phyloP scores from a whole-genome alignment of 192 early-diverging fungal species.

The Coemansia sp. region DNA sequence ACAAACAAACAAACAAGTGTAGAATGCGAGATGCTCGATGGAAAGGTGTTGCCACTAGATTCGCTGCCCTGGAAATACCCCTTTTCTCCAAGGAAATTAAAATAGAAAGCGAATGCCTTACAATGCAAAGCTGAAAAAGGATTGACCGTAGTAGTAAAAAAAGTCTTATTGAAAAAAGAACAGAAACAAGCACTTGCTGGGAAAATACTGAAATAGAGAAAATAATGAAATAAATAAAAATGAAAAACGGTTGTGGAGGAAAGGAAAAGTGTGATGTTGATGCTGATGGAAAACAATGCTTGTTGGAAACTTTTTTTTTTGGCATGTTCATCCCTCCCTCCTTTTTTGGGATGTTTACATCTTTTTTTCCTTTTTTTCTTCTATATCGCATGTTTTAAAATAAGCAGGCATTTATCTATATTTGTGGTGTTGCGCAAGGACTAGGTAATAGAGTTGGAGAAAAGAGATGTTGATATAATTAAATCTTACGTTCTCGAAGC shows the following conservation, averaged over 20 bases:
- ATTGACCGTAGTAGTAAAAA: constrained; percentile 6
- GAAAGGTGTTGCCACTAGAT: neutral
- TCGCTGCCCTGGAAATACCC: neutral
- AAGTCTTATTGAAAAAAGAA: constrained; percentile 15
- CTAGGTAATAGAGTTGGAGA: too few species aligned
- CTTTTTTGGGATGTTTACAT: too few species aligned
- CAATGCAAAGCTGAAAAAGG: constrained; percentile 13
- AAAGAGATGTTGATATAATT: too few species aligned
- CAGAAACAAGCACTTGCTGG: constrained; percentile 5
- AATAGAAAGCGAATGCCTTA: constrained; percentile 3
- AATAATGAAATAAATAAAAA: constrained; percentile 7
- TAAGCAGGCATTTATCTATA: too few species aligned
- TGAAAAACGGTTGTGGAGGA: neutral
- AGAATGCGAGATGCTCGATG: neutral
- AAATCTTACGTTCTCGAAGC: too few species aligned
- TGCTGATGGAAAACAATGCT: neutral
- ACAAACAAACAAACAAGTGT: too few species aligned
- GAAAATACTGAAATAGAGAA: neutral
- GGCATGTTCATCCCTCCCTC: too few species aligned
- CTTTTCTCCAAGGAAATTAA: neutral
- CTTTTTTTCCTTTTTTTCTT: too few species aligned
- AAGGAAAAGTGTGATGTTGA: neutral
- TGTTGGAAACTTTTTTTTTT: neutral
- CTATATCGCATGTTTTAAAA: too few species aligned
- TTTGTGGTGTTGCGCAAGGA: too few species aligned